Evolutionary conservation across 1,284 basidiomycete species (phyloP).

Genomic region (Xerocomus amazonicus): DNA sequence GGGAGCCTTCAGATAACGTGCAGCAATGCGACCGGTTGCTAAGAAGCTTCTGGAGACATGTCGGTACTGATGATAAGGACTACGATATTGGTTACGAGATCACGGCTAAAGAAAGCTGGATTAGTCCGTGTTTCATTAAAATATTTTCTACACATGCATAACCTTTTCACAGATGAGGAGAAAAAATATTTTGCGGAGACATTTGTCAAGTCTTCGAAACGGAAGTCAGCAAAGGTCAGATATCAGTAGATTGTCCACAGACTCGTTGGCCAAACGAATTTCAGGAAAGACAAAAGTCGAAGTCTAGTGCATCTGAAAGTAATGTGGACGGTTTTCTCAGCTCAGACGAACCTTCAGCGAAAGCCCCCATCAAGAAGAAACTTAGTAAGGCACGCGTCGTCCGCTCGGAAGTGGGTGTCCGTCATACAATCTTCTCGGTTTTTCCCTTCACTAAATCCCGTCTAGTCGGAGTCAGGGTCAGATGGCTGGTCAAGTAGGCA

Average conservation of each 20-base stretch:
- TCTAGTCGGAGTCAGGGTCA: conserved; percentile 22
- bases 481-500: conserved; percentile 7
- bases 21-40: conserved; percentile 51
- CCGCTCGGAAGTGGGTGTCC: conserved; percentile 16
- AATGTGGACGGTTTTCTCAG: conserved; percentile 6
- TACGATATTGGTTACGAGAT: conserved; percentile 44
- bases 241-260: conserved; percentile 5
- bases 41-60: conserved; percentile 57
- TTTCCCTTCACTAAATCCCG: not conserved
- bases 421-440: not conserved
- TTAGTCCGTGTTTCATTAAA: conserved; percentile 37
- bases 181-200: conserved; percentile 42
- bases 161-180: conserved; percentile 34
- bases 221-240: conserved; percentile 16
- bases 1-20: conserved; percentile 63
- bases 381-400: conserved; percentile 5
- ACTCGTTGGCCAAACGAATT: conserved; percentile 7
- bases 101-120: conserved; percentile 45
- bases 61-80: conserved; percentile 56
- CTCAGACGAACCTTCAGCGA: conserved; percentile 5
- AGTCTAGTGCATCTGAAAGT: conserved; percentile 14
- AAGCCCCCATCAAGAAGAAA: conserved; percentile 1
- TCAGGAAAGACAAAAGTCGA: conserved; percentile 18
- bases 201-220: conserved; percentile 33
- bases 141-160: not conserved